Percentiles rank a stretch among this genome's conserved stretches.
Evolutionary conservation across 192 early-diverging fungal species (phyloP).

Genomic region (Rhizophagus prolifer): DNA sequence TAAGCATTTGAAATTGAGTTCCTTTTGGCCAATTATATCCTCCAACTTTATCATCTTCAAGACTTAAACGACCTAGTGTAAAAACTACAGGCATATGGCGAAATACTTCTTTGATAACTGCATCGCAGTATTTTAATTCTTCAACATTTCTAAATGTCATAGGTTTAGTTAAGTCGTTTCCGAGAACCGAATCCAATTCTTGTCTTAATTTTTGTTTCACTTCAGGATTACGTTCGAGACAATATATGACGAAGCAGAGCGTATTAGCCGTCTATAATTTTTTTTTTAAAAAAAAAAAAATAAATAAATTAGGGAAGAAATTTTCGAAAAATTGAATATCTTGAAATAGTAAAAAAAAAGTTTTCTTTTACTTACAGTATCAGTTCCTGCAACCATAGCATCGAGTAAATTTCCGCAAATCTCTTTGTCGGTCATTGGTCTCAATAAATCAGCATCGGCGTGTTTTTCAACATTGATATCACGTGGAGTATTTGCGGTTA

Average conservation of each 20-base stretch:
- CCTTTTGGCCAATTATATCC: constrained; percentile 3
- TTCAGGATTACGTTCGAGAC: neutral
- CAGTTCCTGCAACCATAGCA: neutral
- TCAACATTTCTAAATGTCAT: neutral
- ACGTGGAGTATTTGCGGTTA: neutral
- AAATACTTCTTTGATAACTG: constrained; percentile 1
- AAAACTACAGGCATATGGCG: neutral
- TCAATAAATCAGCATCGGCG: no score
- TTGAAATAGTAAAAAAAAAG: no score
- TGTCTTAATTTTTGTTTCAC: neutral
- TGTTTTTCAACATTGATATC: constrained; percentile 11
- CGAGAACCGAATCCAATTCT: neutral
- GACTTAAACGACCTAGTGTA: neutral
- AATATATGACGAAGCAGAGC: constrained; percentile 10
- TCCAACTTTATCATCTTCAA: neutral
- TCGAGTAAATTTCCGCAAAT: constrained; percentile 15
- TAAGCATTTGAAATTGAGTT: neutral
- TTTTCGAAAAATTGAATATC: no score
- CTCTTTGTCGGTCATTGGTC: no score
- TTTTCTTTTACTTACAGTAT: constrained; percentile 11
- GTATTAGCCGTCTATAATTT: constrained; percentile 9
- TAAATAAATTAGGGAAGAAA: neutral
- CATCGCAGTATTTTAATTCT: constrained; percentile 11
- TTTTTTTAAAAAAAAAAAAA: no score
- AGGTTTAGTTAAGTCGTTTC: neutral